Conservation (phyloP, 495 filamentous ascomycete species). For the Penicillium desertorum region DNA sequence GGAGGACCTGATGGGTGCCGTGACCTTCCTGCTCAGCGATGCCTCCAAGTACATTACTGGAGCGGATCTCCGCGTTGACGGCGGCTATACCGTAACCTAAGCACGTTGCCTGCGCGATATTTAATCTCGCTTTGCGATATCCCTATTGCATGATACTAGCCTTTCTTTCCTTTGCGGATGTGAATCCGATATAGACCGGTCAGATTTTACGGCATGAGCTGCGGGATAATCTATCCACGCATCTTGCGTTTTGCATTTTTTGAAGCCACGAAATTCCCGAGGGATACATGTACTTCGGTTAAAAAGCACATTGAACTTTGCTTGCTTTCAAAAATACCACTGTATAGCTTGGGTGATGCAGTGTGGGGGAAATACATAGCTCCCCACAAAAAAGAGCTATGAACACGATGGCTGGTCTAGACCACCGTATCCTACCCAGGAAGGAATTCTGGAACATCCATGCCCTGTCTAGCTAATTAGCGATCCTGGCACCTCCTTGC, state of each 20-base stretch:
- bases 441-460: too few relatives aligned
- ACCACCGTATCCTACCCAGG: neutral
- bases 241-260: neutral
- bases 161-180: neutral
- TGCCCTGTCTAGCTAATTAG: neutral
- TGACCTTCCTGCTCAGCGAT: constrained; percentile 86
- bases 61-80: constrained; percentile 85
- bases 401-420: neutral
- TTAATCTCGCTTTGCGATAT: neutral
- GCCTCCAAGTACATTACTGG: constrained; percentile 85
- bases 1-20: constrained; percentile 89
- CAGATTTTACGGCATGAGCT: neutral
- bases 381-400: neutral
- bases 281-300: neutral
- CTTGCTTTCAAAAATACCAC: neutral
- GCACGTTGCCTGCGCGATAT: neutral
- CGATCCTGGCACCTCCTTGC: neutral
- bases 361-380: neutral
- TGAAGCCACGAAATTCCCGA: neutral
- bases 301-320: neutral
- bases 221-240: neutral
- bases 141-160: neutral
- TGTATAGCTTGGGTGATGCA: neutral
- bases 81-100: constrained; percentile 86
- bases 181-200: neutral